Evolutionary conservation across 148 eudicot species (phyloP), one percentile per base, ranked within the genome.

Genomic region (Bassia scoparia): DNA sequence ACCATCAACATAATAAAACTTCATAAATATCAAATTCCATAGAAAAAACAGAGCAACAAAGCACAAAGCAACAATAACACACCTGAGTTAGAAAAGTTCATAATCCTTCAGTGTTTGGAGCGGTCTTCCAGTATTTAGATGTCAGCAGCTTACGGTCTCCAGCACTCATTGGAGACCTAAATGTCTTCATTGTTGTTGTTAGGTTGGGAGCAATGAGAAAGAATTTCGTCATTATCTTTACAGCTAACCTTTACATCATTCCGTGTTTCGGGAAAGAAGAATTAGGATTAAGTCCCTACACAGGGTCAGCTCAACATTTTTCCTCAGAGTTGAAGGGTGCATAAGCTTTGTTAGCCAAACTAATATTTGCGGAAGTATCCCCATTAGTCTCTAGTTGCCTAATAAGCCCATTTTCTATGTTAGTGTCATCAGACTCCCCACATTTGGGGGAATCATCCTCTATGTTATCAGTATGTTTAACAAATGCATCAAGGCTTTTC

Each of bases 171-270:
- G 80, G 87, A 34, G 86, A 81, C 79, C 87, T 81, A 50, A 64
- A 79, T 73, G 84, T 86, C 90, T 84, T 87, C 63, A 76, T 74
- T 76, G 79, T n/a, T 85, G 79, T 84, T 76, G 66, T 82, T 82
- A 70, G 68, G 81, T 74, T 78, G 87, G 74, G 88, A 81, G 73
- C 79, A 84, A 56, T 80, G 81, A 76, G 81, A 88, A 81, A 75
- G 84, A 80, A 85, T 96, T 78, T 92, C 96, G 72, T 96, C 99
- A 88, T 92, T 91, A 85, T 96, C 97, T 86, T 90, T 92, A 90
- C 74, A 77, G 61, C 76, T 83, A 85, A 85, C 46, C 31, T 86
- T 87, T 84, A 90, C 91, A 92, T 83, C 77, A 68, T 79, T 89
- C 86, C 85, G 50, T 69, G 80, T 82, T 83, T 83, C 24, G 69